Conservation (phyloP, 768 basidiomycete species). For the Panaeolus cyanescens region DNA sequence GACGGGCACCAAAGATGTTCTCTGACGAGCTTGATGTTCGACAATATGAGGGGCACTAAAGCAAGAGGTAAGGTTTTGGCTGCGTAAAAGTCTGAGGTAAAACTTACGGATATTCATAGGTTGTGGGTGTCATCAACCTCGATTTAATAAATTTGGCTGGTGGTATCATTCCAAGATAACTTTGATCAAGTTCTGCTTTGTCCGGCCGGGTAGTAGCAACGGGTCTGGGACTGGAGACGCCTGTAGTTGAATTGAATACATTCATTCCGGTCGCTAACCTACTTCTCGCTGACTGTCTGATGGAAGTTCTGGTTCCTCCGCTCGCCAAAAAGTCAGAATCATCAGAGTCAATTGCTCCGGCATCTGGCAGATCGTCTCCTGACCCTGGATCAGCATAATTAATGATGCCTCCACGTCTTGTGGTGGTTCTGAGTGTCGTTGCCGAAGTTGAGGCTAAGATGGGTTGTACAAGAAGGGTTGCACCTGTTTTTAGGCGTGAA, state of each 20-base stretch:
- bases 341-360: slow-evolving; percentile 80
- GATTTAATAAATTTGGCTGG: slow-evolving; percentile 77
- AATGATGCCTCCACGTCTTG: slow-evolving; percentile 67
- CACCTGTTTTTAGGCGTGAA: slow-evolving; percentile 88
- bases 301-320: slow-evolving; percentile 57
- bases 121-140: slow-evolving; percentile 56
- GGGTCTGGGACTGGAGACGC: slow-evolving; percentile 40
- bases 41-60: slow-evolving; percentile 65
- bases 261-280: slow-evolving; percentile 50
- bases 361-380: slow-evolving; percentile 79
- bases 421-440: slow-evolving; percentile 42
- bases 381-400: slow-evolving; percentile 90
- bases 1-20: slow-evolving; percentile 76
- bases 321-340: slow-evolving; percentile 82
- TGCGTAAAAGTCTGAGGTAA: not conserved
- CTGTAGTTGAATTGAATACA: slow-evolving; percentile 57
- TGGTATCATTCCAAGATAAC: slow-evolving; percentile 85
- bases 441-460: slow-evolving; percentile 49
- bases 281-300: slow-evolving; percentile 42
- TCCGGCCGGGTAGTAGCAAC: slow-evolving; percentile 37
- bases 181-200: slow-evolving; percentile 77
- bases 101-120: slow-evolving; percentile 78
- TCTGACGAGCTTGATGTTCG: slow-evolving; percentile 57
- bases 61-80: slow-evolving; percentile 1
- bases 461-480: slow-evolving; percentile 90